These are phyloP conservation scores for Fusarium pininemorale DNA, from an alignment of 2,329 filamentous ascomycete genomes.

Conservation along the genomic window DNA sequence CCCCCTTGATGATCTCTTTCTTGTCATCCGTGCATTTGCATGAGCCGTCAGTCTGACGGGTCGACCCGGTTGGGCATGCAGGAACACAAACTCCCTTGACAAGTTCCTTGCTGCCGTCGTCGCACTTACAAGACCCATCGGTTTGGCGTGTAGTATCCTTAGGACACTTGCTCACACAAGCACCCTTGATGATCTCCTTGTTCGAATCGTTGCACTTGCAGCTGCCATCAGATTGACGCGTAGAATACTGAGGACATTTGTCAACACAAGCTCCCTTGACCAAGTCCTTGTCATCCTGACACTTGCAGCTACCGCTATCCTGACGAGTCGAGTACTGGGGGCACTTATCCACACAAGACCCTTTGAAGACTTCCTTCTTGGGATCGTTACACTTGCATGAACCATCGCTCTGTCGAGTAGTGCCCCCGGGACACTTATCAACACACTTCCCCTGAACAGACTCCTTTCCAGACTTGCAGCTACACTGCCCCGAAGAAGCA, in stretches of 20 bases:
- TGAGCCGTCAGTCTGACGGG: rapidly evolving
- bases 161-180: not conserved
- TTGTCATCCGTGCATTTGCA: not conserved
- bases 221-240: not conserved
- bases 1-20: not conserved
- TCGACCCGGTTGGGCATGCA: not conserved
- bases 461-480: not conserved
- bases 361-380: not conserved
- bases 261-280: not conserved
- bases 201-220: not conserved
- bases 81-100: not conserved
- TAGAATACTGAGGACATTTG: not conserved
- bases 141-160: not conserved
- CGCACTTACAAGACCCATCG: not conserved
- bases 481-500: not conserved
- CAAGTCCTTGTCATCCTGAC: not conserved
- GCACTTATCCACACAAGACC: not conserved
- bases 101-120: not conserved
- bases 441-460: not conserved
- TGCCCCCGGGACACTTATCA: not conserved
- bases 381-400: not conserved
- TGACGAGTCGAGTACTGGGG: not conserved
- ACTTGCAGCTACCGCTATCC: not conserved
- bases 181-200: not conserved
- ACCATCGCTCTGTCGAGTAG: not conserved